phyloP scores from a whole-genome alignment of 352 stramenopile genomes.

The Phytophthora foliorum region DNA sequence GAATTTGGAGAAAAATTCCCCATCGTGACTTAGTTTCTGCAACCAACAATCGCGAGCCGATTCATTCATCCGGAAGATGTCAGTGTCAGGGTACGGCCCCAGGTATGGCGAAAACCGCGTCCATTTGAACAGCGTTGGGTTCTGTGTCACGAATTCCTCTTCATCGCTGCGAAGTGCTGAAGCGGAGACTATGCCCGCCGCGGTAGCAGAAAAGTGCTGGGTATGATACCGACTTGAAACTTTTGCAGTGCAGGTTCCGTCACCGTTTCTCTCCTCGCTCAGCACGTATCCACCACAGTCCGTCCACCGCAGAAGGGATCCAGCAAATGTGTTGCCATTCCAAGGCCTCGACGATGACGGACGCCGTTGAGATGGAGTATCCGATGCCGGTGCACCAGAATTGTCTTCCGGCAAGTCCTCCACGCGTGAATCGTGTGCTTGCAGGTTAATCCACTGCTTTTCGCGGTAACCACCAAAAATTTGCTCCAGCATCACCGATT shows the following conservation, averaged over 20 bases:
- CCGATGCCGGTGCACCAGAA: background rate
- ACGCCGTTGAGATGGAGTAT: constrained; percentile 30
- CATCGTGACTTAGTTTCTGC: constrained; percentile 66
- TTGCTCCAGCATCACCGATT: constrained; percentile 60
- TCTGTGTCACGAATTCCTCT: constrained; percentile 60
- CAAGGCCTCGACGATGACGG: constrained; percentile 55
- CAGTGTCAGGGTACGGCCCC: constrained; percentile 54
- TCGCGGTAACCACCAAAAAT: constrained; percentile 61
- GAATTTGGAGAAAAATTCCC: constrained; percentile 81
- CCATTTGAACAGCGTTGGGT: constrained; percentile 76
- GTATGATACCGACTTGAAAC: constrained; percentile 39
- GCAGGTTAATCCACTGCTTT: constrained; percentile 61
- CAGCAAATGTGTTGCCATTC: constrained; percentile 64
- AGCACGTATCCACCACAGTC: constrained; percentile 63
- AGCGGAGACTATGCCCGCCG: constrained; percentile 20
- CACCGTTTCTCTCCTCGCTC: constrained; percentile 41
- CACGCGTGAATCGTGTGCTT: constrained; percentile 36
- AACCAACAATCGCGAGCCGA: constrained; percentile 54
- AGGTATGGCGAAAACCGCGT: constrained; percentile 68
- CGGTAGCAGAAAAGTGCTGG: constrained; percentile 16
- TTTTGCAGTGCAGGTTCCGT: constrained; percentile 36
- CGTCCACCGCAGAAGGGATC: constrained; percentile 65
- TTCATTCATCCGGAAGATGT: constrained; percentile 69
- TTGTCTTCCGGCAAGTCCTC: constrained; percentile 32
- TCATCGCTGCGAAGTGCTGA: constrained; percentile 40